These are phyloP conservation scores for Crocinoboletus sp. DNA, from an alignment of 1,284 basidiomycete genomes.

Conservation along the genomic window DNA sequence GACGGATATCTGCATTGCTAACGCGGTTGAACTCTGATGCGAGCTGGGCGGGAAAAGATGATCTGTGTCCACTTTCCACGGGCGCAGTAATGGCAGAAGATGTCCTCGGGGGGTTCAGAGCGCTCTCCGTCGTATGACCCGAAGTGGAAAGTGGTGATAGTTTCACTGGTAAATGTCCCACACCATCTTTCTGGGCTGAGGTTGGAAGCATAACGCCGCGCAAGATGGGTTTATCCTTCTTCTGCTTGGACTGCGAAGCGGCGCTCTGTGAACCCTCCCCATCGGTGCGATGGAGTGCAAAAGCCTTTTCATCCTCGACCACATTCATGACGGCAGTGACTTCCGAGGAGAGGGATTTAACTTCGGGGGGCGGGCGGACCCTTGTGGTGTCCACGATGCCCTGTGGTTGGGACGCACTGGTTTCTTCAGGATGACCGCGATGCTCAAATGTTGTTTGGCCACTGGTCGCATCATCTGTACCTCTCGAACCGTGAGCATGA, in stretches of 20 bases:
- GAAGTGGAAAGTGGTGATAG: not conserved
- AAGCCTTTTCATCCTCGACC: conserved; percentile 2
- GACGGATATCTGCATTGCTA: not conserved
- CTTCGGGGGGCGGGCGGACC: conserved; percentile 1
- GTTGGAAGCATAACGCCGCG: conserved; percentile 16
- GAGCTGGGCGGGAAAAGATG: conserved; percentile 8
- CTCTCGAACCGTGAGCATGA: conserved; percentile 4
- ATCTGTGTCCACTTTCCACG: conserved; percentile 4
- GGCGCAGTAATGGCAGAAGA: conserved; percentile 7
- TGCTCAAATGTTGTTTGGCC: not conserved
- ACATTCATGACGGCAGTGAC: not conserved
- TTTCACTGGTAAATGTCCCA: not conserved
- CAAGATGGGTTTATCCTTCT: conserved; percentile 9
- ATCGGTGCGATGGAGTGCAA: not conserved
- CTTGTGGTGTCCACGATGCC: conserved; percentile 1
- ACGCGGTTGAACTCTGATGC: conserved; percentile 11
- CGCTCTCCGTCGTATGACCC: not conserved
- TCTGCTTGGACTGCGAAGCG: conserved; percentile 4
- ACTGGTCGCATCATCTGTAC: not conserved
- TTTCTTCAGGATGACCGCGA: not conserved
- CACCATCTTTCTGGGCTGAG: not conserved
- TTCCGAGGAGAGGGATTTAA: not conserved
- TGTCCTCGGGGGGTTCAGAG: not conserved
- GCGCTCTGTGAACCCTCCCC: conserved; percentile 1
- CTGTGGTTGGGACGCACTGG: conserved; percentile 7